Evolutionary conservation across 768 basidiomycete species (phyloP), one percentile per base, ranked within the genome.

Genomic region (Thelephora ganbajun): DNA sequence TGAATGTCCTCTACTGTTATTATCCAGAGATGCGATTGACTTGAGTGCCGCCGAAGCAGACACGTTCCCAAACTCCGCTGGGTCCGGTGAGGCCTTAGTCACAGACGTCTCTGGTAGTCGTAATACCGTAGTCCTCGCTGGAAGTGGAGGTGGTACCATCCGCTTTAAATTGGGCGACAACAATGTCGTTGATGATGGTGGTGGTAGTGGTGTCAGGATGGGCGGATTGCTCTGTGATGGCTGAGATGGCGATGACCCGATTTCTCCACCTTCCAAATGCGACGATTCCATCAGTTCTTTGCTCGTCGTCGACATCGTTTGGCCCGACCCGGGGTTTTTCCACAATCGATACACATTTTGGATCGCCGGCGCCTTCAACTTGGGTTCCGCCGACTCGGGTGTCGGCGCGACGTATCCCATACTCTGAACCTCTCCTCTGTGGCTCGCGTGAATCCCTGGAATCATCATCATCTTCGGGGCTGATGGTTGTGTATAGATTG

Each of bases 371-470:
- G 71, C 69, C 60, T 74, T 75, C 44, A 52, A 59, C 12, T 56
- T 54, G 9, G 66, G 51, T 0, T 65, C 57, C 5, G 56, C 43
- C 13, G 65, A 57, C 39, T 66, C 62, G 4, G 73, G 69, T 20
- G 58, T 51, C 2, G 71, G 68, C 11, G 82, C 77, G 48, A 76
- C 74, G 55, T 84, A 80, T 11, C 88, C 88, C 71, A 91, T 72
- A 3, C 86, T 82, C 79, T 86, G 85, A 37, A 89, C 76, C 51
- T 90, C 85, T 7, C 83, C 83, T n/a, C 76, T 77, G 57, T 89
- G 81, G 54, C 79, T 84, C 2, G 77, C 85, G 56, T 89, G 87
- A 50, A 91, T 91, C 1, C 85, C 84, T 7, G 88, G 88, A 52
- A 91, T 90, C 12, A 76, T 79, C 88, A 91, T 91, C 36, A 73